These are phyloP conservation scores for Aspergillus candidus DNA, from an alignment of 2,329 filamentous ascomycete species.

Conservation along the genomic window DNA sequence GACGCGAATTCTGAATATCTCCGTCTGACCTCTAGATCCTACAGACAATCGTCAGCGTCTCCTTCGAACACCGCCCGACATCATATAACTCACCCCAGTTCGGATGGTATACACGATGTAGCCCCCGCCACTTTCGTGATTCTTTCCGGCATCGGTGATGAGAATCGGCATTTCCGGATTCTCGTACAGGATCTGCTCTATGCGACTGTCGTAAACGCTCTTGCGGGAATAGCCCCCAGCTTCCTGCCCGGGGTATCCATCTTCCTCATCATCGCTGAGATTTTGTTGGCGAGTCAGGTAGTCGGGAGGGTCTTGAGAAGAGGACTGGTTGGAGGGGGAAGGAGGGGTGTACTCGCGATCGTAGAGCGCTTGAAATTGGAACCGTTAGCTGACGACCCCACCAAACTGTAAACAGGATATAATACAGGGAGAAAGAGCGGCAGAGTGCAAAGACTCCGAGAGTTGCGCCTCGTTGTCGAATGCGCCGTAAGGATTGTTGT, in stretches of 20 bases:
- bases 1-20: slow-evolving; percentile 97
- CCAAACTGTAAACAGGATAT: slow-evolving; percentile 13
- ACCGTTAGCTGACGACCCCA: slow-evolving; percentile 4
- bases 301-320: slow-evolving; percentile 59
- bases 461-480: slow-evolving; percentile 81
- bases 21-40: slow-evolving; percentile 93
- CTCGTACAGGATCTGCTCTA: slow-evolving; percentile 96
- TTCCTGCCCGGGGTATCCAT: slow-evolving; percentile 46
- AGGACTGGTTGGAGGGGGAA: slow-evolving; percentile 67
- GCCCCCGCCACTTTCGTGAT: slow-evolving; percentile 79
- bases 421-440: slow-evolving; percentile 47
- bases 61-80: too few relatives aligned
- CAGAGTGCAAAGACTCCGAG: slow-evolving; percentile 61
- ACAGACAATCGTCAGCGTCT: too few relatives aligned
- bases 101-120: slow-evolving; percentile 97
- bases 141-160: slow-evolving; percentile 95
- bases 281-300: slow-evolving; percentile 49
- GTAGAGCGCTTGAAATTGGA: slow-evolving; percentile 43
- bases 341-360: slow-evolving; percentile 58
- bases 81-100: slow-evolving; percentile 63
- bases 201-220: slow-evolving; percentile 86
- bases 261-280: slow-evolving; percentile 55
- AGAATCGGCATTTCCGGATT: slow-evolving; percentile 83
- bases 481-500: slow-evolving; percentile 95
- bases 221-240: slow-evolving; percentile 53